Conservation (phyloP, 495 filamentous ascomycete genomes). For the Penicillium maclennaniae region DNA sequence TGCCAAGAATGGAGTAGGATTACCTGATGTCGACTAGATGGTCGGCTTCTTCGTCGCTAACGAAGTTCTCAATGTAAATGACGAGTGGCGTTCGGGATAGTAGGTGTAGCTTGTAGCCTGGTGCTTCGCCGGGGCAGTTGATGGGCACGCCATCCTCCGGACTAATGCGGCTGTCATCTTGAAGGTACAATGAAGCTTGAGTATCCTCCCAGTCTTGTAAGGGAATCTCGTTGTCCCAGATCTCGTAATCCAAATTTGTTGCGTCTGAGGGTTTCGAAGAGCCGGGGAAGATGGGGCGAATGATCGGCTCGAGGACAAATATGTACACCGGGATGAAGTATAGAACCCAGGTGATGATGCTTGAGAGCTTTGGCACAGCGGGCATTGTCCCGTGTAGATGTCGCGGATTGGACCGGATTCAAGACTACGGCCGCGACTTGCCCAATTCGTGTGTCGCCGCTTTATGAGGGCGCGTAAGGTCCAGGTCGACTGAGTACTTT, state of each 20-base stretch:
- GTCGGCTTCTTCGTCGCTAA: conserved; percentile 44
- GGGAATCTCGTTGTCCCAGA: not conserved
- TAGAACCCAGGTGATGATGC: conserved; percentile 33
- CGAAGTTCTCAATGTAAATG: conserved; percentile 55
- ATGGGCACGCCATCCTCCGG: conserved; percentile 27
- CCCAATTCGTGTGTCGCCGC: too few relatives aligned
- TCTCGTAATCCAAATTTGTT: not conserved
- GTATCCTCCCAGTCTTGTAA: conserved; percentile 17
- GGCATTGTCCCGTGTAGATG: conserved; percentile 12
- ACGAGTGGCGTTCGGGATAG: conserved; percentile 50
- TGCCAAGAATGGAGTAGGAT: not conserved
- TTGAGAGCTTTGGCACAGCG: conserved; percentile 28
- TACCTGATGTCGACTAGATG: conserved; percentile 52
- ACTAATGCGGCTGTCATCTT: conserved; percentile 33
- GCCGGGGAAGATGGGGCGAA: conserved; percentile 14
- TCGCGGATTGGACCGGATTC: too few relatives aligned
- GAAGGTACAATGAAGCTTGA: conserved; percentile 23
- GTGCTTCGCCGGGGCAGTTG: conserved; percentile 25
- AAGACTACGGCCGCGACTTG: too few relatives aligned
- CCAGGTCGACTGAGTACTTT: too few relatives aligned
- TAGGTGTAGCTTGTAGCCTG: conserved; percentile 38
- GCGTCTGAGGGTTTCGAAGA: not conserved
- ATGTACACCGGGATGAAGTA: conserved; percentile 42
- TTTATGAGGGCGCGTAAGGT: too few relatives aligned
- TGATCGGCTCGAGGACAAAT: conserved; percentile 28